Base-by-base conservation (phyloP, 495 filamentous ascomycete species). In the Penicillium samsonianum region DNA sequence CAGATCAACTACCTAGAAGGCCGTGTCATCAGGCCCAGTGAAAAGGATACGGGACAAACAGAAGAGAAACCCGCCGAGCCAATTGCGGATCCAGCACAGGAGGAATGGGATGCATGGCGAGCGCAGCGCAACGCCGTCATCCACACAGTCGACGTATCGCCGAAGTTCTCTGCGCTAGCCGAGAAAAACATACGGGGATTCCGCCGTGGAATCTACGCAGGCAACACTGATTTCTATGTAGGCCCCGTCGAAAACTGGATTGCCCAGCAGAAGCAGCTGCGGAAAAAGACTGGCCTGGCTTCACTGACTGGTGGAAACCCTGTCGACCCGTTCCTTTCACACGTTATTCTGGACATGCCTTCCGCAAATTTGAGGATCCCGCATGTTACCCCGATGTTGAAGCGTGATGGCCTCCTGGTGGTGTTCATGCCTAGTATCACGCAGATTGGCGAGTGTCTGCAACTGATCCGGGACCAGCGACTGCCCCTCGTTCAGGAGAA, bases 361-460 rank as follows among this genome's bases (percentile, higher is more conserved):
- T 76, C 71, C 23, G 74, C 82, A 0, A 71, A 90, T 33, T 50
- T 72, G 12, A 79, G 87, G 59, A 73, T 92, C n/a, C 74, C 72
- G 1, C 77, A 80, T 52, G 78, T 88, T 25, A 71, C 77, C 0
- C 69, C 79, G 12, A 78, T 83, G n/a, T 65, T 92, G 54, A 76
- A 78, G 22, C 71, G 76, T 0, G 78, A 88, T 67, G 90, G 87
- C 1, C 63, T 80, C 4, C 69, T 93, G 2, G 73, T 84, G 23
- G 82, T 90, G 17, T 93, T 90, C 67, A 84, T 82, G 68, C 90
- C 90, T 3, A 89, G 83, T 59, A 83, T 93, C 55, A 90, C 87
- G 6, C 90, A 92, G 70, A 88, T 92, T 55, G 80, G 76, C 35
- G 75, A 81, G 1, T 84, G 82, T 49, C 69, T 90, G 40, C 72